A percentile compares a stretch with the other conserved stretches of the same genome.
Conservation (phyloP, 2,329 filamentous ascomycete species). For the Phyllosticta paracitricarpa region DNA sequence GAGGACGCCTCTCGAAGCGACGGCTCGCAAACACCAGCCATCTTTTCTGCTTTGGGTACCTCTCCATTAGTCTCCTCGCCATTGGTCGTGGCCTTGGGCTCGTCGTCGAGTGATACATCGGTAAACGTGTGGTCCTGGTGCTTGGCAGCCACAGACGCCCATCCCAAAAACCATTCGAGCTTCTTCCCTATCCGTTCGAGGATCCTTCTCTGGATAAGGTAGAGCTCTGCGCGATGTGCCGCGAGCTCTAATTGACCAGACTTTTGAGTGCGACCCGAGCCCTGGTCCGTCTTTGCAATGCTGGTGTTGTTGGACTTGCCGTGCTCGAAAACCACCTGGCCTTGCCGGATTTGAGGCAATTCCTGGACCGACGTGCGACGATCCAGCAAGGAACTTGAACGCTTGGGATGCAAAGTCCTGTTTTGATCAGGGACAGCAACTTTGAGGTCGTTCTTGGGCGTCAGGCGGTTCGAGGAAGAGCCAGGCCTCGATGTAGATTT, state of each 20-base stretch:
- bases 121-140: slow-evolving; percentile 20
- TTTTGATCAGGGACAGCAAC: slow-evolving; percentile 56
- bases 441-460: slow-evolving; percentile 48
- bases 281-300: slow-evolving; percentile 1
- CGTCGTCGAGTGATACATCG: slow-evolving; percentile 29
- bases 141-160: slow-evolving; percentile 39
- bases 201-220: slow-evolving; percentile 68
- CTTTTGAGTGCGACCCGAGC: slow-evolving; percentile 16
- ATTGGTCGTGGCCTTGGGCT: slow-evolving; percentile 1
- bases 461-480: slow-evolving; percentile 34
- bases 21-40: slow-evolving; percentile 21
- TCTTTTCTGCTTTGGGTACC: slow-evolving; percentile 11
- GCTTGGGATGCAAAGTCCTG: slow-evolving; percentile 59
- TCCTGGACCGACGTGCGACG: slow-evolving; percentile 22
- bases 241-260: slow-evolving; percentile 72
- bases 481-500: neutral
- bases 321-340: slow-evolving; percentile 29
- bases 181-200: slow-evolving; percentile 64
- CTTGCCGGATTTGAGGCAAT: slow-evolving; percentile 23
- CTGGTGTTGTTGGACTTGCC: slow-evolving; percentile 22
- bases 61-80: slow-evolving; percentile 13
- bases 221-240: slow-evolving; percentile 71
- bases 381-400: slow-evolving; percentile 49
- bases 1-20: slow-evolving; percentile 24
- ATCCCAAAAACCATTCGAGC: slow-evolving; percentile 67